Conservation (phyloP, 805 yeast species). For the Metschnikowia orientalis region DNA sequence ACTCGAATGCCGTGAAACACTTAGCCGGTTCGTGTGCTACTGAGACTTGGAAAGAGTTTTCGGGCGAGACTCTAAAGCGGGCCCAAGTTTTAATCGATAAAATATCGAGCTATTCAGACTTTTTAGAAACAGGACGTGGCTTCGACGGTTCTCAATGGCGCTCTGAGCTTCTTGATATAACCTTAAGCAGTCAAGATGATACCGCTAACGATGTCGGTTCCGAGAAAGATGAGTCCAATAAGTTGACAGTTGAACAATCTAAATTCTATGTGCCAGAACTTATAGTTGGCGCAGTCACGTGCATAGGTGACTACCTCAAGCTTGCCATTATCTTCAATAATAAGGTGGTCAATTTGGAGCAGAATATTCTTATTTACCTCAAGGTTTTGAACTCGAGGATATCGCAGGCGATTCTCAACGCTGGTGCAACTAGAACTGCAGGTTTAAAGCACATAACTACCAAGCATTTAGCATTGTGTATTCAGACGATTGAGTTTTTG, state of each 20-base stretch:
- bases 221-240: neutral
- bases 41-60: conserved; percentile 78
- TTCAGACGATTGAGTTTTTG: conserved; percentile 54
- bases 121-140: conserved; percentile 20
- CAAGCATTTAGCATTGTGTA: conserved; percentile 62
- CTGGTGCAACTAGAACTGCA: conserved; percentile 72
- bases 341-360: conserved; percentile 36
- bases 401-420: conserved; percentile 60
- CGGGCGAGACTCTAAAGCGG: conserved; percentile 38
- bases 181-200: conserved; percentile 5
- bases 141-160: conserved; percentile 28
- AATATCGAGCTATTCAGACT: conserved; percentile 23
- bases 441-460: conserved; percentile 72
- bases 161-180: conserved; percentile 21
- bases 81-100: conserved; percentile 26
- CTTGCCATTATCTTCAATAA: conserved; percentile 56
- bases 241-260: conserved; percentile 18
- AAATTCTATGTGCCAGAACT: conserved; percentile 30
- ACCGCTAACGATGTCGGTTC: neutral
- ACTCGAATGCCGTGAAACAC: conserved; percentile 44
- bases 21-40: conserved; percentile 51
- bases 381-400: conserved; percentile 50
- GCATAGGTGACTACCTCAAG: conserved; percentile 49
- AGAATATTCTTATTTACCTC: conserved; percentile 41
- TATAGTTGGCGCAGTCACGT: conserved; percentile 19